phyloP scores from a whole-genome alignment of 345 rosid genomes.

The Toxicodendron radicans region DNA sequence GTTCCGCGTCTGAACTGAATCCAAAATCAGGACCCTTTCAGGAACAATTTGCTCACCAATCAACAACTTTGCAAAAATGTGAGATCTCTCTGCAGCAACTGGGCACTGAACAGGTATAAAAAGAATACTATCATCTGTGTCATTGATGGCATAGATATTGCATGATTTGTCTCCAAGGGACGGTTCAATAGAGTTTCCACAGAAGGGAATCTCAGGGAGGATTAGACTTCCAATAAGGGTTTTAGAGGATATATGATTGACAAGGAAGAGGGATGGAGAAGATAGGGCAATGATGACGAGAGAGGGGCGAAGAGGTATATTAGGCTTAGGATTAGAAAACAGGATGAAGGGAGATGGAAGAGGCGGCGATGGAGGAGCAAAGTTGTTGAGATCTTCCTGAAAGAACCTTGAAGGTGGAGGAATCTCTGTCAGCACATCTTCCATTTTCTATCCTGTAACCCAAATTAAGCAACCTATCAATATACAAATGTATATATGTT shows the following conservation, averaged over 20 bases:
- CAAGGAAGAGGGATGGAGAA: constrained; percentile 56
- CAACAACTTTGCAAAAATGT: constrained; percentile 67
- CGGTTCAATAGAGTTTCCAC: constrained; percentile 62
- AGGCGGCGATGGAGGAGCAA: constrained; percentile 44
- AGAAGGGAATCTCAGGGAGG: constrained; percentile 71
- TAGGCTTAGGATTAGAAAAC: constrained; percentile 54
- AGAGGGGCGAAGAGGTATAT: constrained; percentile 59
- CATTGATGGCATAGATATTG: constrained; percentile 62
- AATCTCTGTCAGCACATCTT: constrained; percentile 82
- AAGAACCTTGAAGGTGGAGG: constrained; percentile 96
- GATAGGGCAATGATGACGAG: constrained; percentile 77
- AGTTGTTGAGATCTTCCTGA: constrained; percentile 93
- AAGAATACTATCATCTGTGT: constrained; percentile 37
- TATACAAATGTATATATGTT: neutral
- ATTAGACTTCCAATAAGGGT: constrained; percentile 69
- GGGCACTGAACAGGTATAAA: constrained; percentile 64
- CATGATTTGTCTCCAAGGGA: constrained; percentile 76
- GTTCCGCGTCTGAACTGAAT: constrained; percentile 73
- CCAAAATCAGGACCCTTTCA: constrained; percentile 62
- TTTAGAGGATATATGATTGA: constrained; percentile 57
- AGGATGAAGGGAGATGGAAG: constrained; percentile 74
- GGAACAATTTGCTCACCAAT: constrained; percentile 67
- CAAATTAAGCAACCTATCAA: constrained; percentile 19
- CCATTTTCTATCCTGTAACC: constrained; percentile 47
- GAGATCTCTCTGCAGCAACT: constrained; percentile 68